Evolutionary conservation across 345 rosid species (phyloP).

Genomic region (Eucalyptus decipiens): DNA sequence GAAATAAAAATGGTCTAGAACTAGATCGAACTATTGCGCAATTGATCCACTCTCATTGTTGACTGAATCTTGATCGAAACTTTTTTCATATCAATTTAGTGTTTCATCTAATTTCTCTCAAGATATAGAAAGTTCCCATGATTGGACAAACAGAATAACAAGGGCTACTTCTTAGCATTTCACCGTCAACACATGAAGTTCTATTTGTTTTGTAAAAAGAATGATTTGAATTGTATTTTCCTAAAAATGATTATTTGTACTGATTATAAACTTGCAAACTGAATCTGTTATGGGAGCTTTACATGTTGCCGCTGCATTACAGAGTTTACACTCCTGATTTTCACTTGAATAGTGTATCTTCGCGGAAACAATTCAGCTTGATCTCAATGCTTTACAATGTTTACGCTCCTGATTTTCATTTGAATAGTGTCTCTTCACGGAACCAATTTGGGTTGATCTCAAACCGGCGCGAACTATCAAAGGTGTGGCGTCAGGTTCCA

Average conservation of each 20-base stretch:
- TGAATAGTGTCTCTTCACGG: not conserved
- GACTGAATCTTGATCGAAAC: rapidly evolving
- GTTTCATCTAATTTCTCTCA: not conserved
- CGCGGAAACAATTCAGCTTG: not conserved
- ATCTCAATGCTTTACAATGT: not conserved
- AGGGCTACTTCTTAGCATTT: not conserved
- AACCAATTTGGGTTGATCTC: not conserved
- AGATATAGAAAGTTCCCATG: not conserved
- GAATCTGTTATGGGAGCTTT: not conserved
- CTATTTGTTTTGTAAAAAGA: too few species aligned
- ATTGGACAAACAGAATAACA: not conserved
- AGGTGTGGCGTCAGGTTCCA: not conserved
- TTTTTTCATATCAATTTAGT: not conserved
- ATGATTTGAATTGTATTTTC: too few species aligned
- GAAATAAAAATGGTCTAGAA: not conserved
- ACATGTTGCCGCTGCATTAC: rapidly evolving
- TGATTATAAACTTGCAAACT: not conserved
- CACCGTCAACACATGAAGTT: rapidly evolving
- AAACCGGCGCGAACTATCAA: not conserved
- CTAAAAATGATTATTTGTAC: rapidly evolving
- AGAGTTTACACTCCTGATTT: not conserved
- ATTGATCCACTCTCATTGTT: rapidly evolving
- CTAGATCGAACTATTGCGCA: rapidly evolving
- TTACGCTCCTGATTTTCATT: not conserved
- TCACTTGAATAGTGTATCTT: not conserved